Evolutionary conservation across 2,329 filamentous ascomycete genomes (phyloP), one percentile per base, ranked within the genome.

Genomic region (Fusarium duplospermum): DNA sequence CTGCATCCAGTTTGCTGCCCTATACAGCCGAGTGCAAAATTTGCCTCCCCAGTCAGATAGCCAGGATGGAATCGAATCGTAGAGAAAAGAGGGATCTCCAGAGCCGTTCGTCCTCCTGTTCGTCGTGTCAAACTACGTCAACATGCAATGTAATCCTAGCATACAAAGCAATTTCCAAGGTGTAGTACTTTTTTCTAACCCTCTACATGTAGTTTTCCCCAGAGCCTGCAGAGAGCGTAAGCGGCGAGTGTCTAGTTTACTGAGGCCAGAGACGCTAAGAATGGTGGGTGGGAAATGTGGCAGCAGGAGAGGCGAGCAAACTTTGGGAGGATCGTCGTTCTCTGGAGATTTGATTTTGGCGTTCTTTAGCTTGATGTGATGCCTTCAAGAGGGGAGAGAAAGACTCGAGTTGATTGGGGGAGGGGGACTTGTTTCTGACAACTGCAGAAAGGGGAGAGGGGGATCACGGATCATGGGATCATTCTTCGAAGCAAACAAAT

Each of bases 401-500:
- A 45, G 27, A 29, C 24, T 65, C n/a, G 18, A 58, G 40, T 33
- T 45, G 8, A 11, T 14, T 33, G 56, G 38, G 61, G 40, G 29
- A 31, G 29, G 29, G 10, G 29, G 29, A 31, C n/a, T 57, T 29
- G 24, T 9, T 22, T 10, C 5, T 50, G 18, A 8, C 22, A 14
- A 27, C 8, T 50, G 3, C 22, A 50, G 16, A 50, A 11, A 50
- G 14, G 29, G 47, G 18, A 9, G 59, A 47, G 1, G 45, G 14
- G 52, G 42, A 33, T 11, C 9, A 59, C 31, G 54, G 33, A 35
- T 13, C 10, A 62, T 36, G 54, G 27, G 63, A 65, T 69, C 61
- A 64, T 31, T 60, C 47, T 33, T 33, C n/a, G 50, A 56, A 13
- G 36, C 67, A 74, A 74, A 71, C 67, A 74, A 54, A 31, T 18